A percentile compares a stretch with the other conserved stretches of the same genome.
Conservation (phyloP, 78 protist species). For the Reticulomyxa filosa region DNA sequence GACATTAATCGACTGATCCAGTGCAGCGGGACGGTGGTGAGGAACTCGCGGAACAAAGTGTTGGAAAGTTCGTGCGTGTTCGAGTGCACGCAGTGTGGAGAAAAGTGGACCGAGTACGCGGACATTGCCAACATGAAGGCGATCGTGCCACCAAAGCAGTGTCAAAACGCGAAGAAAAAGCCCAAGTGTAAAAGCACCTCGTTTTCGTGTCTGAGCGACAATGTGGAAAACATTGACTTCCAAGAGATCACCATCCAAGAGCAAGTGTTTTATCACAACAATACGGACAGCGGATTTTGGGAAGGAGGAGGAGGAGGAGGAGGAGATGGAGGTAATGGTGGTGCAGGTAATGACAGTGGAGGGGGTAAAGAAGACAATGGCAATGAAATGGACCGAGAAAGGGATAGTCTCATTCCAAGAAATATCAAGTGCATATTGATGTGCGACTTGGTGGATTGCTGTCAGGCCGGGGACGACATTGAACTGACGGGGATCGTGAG, state of each 20-base stretch:
- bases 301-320: not conserved
- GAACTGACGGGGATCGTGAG: not conserved
- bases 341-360: slow-evolving; percentile 1
- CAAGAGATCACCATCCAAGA: not conserved
- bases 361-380: too few relatives aligned
- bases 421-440: too few relatives aligned
- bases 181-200: not conserved
- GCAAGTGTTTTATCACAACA: not conserved
- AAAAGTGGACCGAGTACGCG: too few relatives aligned
- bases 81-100: not conserved
- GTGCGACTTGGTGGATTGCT: not conserved
- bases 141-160: not conserved
- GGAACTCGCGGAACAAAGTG: not conserved
- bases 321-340: not conserved
- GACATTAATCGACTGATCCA: not conserved
- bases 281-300: not conserved
- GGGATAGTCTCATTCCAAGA: too few relatives aligned
- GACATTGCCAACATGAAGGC: not conserved
- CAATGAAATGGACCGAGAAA: too few relatives aligned
- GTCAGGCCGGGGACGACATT: slow-evolving; percentile 11
- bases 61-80: not conserved
- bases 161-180: not conserved
- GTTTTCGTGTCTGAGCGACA: not conserved
- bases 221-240: not conserved
- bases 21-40: not conserved